phyloP scores from a whole-genome alignment of 2,329 filamentous ascomycete species.

The Metarhizium robertsii region DNA sequence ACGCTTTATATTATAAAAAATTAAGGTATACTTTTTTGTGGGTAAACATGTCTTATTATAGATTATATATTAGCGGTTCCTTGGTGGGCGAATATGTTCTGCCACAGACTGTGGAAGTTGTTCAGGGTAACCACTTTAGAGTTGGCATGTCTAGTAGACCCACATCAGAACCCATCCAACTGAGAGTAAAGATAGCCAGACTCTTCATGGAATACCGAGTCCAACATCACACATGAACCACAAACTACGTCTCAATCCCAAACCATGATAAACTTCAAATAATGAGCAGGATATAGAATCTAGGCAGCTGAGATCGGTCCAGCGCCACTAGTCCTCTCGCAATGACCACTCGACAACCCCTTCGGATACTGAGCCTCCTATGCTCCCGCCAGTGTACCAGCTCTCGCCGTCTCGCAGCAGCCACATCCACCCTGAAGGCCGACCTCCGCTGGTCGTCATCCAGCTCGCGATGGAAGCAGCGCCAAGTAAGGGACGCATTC shows the following conservation, averaged over 20 bases:
- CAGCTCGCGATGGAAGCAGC: conserved; percentile 71
- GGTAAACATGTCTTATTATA: no score
- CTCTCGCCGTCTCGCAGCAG: neutral
- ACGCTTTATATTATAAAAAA: no score
- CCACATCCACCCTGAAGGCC: neutral
- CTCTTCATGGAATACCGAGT: no score
- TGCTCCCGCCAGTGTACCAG: neutral
- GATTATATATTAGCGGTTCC: no score
- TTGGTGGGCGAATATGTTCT: no score
- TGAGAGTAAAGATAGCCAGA: no score
- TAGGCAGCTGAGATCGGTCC: neutral
- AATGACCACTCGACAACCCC: neutral
- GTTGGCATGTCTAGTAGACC: no score
- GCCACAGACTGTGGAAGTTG: no score
- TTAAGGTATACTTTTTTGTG: no score
- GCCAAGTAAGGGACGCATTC: conserved; percentile 66
- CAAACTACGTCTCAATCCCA: neutral
- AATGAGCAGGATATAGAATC: neutral
- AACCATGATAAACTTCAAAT: neutral
- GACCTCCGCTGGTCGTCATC: conserved; percentile 34
- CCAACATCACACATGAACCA: no score
- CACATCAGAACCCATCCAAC: no score
- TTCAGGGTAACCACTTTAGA: no score
- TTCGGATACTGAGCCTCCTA: neutral
- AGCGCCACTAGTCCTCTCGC: neutral